These are phyloP conservation scores for Ceriops decandra DNA, from an alignment of 345 rosid genomes.

Conservation along the genomic window DNA sequence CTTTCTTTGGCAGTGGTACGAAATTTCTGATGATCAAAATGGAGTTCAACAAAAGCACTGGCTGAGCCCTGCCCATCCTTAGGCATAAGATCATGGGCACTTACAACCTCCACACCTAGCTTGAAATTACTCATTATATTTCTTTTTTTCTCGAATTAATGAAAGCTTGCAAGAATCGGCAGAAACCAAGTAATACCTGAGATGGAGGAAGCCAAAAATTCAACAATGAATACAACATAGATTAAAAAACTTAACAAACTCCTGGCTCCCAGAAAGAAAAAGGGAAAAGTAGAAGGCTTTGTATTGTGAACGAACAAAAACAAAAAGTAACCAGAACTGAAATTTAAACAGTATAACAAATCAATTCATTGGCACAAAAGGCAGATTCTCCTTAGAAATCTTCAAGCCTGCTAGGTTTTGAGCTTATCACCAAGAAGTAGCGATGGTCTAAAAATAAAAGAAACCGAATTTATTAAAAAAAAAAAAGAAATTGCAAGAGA, in stretches of 20 bases:
- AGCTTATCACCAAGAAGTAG: too few relatives aligned
- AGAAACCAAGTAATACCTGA: conserved; percentile 26
- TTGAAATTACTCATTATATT: conserved; percentile 55
- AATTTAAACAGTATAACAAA: too few relatives aligned
- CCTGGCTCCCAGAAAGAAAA: too few relatives aligned
- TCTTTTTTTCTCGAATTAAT: neutral
- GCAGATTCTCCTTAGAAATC: too few relatives aligned
- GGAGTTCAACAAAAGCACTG: conserved; percentile 70
- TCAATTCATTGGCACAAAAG: too few relatives aligned
- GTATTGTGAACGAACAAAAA: too few relatives aligned
- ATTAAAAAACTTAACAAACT: neutral
- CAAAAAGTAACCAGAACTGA: too few relatives aligned
- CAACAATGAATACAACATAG: neutral
- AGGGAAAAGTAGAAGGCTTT: too few relatives aligned
- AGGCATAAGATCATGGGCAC: conserved; percentile 67
- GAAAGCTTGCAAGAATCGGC: neutral
- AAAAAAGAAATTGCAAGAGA: too few relatives aligned
- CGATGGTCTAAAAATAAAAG: too few relatives aligned
- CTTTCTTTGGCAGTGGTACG: conserved; percentile 61
- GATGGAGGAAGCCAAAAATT: neutral
- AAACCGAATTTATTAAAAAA: too few relatives aligned
- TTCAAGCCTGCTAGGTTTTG: too few relatives aligned
- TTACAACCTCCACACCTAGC: conserved; percentile 81
- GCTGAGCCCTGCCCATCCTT: conserved; percentile 37
- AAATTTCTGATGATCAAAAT: conserved; percentile 68